These are phyloP conservation scores for Tetradesmus lagerheimii DNA, from an alignment of 139 green algal genomes.

Conservation along the genomic window DNA sequence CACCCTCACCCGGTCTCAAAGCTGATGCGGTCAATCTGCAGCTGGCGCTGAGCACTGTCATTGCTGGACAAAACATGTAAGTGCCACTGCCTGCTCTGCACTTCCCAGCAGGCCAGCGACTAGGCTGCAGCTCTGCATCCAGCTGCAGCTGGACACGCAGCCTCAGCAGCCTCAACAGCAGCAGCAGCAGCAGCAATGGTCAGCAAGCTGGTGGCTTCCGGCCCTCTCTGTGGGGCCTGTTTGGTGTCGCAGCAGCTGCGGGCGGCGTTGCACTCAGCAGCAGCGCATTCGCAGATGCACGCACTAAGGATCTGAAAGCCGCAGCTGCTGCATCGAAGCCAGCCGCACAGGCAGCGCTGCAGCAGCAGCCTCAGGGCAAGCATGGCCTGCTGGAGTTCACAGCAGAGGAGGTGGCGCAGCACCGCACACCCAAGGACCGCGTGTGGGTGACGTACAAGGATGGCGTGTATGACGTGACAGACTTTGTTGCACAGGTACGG, in stretches of 20 bases:
- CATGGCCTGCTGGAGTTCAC: constrained; percentile 50
- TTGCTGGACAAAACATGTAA: neutral
- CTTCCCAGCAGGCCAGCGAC: neutral
- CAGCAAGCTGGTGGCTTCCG: neutral
- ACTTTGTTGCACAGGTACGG: constrained; percentile 55
- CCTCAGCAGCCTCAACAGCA: neutral
- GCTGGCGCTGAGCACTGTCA: neutral
- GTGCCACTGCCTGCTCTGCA: neutral
- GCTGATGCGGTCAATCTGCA: too few species aligned
- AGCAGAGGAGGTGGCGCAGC: constrained; percentile 82
- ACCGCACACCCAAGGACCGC: constrained; percentile 69
- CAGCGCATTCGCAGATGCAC: neutral
- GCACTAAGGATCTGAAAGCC: neutral
- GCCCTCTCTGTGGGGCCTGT: neutral
- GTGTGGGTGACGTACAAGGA: constrained; percentile 93
- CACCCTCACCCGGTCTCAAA: neutral
- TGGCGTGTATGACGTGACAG: constrained; percentile 92
- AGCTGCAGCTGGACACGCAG: neutral
- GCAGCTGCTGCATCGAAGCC: constrained; percentile 19
- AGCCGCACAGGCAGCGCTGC: constrained; percentile 13
- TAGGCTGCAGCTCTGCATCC: neutral
- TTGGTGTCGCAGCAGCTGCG: constrained; percentile 20
- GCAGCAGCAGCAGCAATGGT: neutral
- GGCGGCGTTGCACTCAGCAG: neutral
- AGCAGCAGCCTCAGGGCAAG: neutral